Percentiles rank a stretch among this genome's conserved stretches.
phyloP scores from a whole-genome alignment of 371 early-diverging fungal species.

The Dinochytrium kinnereticum region DNA sequence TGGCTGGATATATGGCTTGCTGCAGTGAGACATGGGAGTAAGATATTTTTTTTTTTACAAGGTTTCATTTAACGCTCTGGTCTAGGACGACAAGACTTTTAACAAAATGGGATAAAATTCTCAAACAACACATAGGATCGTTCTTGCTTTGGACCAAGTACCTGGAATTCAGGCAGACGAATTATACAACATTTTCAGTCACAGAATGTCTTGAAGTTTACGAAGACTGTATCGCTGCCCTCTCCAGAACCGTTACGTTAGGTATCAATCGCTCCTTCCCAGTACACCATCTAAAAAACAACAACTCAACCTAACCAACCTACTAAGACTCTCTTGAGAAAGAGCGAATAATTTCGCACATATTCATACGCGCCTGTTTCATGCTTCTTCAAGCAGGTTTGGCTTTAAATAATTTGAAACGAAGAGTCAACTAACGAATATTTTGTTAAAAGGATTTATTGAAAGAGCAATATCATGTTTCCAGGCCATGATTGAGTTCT shows the following conservation, averaged over 20 bases:
- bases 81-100: constrained; percentile 55
- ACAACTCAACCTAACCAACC: no score
- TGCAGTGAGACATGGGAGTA: constrained; percentile 69
- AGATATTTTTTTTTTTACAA: constrained; percentile 15
- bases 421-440: not conserved
- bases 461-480: constrained; percentile 71
- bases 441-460: constrained; percentile 51
- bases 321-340: constrained; percentile 46
- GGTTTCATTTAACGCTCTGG: not conserved
- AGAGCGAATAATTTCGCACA: constrained; percentile 68
- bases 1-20: constrained; percentile 65
- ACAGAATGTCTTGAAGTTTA: constrained; percentile 66
- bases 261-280: not conserved
- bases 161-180: constrained; percentile 75
- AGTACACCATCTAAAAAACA: no score
- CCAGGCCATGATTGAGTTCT: constrained; percentile 78
- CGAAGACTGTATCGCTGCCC: constrained; percentile 63
- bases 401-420: no score
- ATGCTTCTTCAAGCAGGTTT: constrained; percentile 66
- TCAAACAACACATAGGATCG: constrained; percentile 57
- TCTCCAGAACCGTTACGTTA: constrained; percentile 19
- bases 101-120: constrained; percentile 72
- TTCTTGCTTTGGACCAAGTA: constrained; percentile 77
- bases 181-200: constrained; percentile 71
- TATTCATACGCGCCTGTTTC: constrained; percentile 66